Percentiles rank a stretch among this genome's conserved stretches.
Evolutionary conservation across 2,329 filamentous ascomycete species (phyloP).

Genomic region (Paramyrothecium sp.): DNA sequence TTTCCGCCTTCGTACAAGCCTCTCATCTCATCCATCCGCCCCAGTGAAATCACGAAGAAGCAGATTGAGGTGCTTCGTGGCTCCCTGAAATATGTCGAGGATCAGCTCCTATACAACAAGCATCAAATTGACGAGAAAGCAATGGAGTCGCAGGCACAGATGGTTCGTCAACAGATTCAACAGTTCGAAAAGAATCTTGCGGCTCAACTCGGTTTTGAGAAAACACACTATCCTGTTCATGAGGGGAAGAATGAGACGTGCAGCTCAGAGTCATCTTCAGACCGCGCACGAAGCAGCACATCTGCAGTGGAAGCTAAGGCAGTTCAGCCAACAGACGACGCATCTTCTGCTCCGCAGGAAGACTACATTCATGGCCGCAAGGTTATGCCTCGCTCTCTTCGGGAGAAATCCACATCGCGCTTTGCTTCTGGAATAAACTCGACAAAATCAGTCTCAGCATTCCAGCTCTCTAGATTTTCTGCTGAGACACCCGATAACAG

Average conservation of each 20-base stretch:
- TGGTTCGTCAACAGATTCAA: conserved; percentile 43
- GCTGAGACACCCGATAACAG: conserved; percentile 12
- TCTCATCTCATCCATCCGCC: conserved; percentile 57
- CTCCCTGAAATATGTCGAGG: conserved; percentile 55
- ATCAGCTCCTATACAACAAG: conserved; percentile 60
- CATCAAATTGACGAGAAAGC: conserved; percentile 60
- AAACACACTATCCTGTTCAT: conserved; percentile 36
- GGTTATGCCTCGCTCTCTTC: conserved; percentile 6
- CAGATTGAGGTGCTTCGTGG: conserved; percentile 51
- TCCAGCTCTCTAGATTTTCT: conserved; percentile 15
- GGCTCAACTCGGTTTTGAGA: conserved; percentile 45
- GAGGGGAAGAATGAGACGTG: conserved; percentile 21
- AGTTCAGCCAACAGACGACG: conserved; percentile 11
- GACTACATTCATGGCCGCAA: conserved; percentile 9
- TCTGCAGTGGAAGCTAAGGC: conserved; percentile 2
- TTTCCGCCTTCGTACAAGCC: conserved; percentile 25
- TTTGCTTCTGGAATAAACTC: conserved; percentile 22
- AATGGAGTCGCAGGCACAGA: conserved; percentile 41
- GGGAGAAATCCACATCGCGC: conserved; percentile 13
- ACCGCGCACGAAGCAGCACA: conserved; percentile 8
- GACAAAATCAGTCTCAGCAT: conserved; percentile 21
- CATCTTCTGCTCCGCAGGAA: conserved; percentile 10
- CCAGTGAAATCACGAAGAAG: conserved; percentile 59
- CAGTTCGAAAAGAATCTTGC: conserved; percentile 48
- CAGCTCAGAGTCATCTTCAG: conserved; percentile 13